phyloP scores from a whole-genome alignment of 2,329 filamentous ascomycete species.

The Exserohilum rostratum region DNA sequence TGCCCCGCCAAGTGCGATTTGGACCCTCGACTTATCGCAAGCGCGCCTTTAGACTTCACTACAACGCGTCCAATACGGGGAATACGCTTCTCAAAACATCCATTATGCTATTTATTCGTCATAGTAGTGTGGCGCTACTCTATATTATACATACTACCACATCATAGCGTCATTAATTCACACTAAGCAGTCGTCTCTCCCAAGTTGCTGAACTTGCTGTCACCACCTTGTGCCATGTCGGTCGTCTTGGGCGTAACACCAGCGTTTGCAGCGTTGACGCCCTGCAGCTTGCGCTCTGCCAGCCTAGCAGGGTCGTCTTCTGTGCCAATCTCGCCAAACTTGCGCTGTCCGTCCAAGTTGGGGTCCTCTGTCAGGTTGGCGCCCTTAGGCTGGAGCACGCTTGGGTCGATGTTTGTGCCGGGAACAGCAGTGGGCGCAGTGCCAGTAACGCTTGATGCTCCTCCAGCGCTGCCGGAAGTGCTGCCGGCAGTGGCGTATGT shows the following conservation, averaged over 20 bases:
- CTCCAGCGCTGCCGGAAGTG: conserved; percentile 39
- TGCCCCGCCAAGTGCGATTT: conserved; percentile 14
- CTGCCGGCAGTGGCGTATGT: conserved; percentile 42
- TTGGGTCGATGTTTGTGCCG: conserved; percentile 38
- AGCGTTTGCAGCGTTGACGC: conserved; percentile 39
- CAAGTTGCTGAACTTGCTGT: conserved; percentile 33
- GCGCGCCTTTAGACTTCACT: background rate
- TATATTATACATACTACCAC: conserved; percentile 4
- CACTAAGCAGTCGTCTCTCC: conserved; percentile 14
- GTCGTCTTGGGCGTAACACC: conserved; percentile 21
- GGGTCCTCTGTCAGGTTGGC: conserved; percentile 57
- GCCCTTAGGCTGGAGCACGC: conserved; percentile 56
- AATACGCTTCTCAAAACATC: background rate
- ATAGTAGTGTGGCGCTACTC: background rate
- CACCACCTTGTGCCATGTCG: conserved; percentile 25
- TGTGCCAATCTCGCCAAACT: conserved; percentile 56
- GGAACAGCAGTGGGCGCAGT: conserved; percentile 48
- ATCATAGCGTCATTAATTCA: background rate
- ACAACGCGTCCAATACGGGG: background rate
- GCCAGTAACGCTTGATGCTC: conserved; percentile 25
- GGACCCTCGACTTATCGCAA: background rate
- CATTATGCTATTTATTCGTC: background rate
- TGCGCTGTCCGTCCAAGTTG: conserved; percentile 26
- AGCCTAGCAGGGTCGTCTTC: conserved; percentile 61
- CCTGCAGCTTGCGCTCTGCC: conserved; percentile 51